These are phyloP conservation scores for Venturia pyrina DNA, from an alignment of 2,329 filamentous ascomycete species.

Conservation along the genomic window DNA sequence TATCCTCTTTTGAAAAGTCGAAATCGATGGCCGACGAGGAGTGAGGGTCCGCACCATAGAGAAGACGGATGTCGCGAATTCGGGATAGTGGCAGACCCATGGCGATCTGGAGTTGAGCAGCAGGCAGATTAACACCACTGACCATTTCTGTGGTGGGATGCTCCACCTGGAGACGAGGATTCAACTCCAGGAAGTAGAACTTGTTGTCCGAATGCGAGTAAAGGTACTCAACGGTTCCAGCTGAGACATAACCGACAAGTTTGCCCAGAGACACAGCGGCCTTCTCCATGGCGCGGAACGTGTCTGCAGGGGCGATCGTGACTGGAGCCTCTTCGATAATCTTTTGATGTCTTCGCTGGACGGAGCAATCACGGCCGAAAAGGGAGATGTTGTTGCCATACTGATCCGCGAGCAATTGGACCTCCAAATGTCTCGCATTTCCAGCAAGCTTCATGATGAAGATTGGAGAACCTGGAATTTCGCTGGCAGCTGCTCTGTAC, in stretches of 20 bases:
- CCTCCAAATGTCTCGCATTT: slow-evolving; percentile 92
- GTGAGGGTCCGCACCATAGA: slow-evolving; percentile 92
- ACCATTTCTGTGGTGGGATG: slow-evolving; percentile 99
- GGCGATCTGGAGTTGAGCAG: slow-evolving; percentile 94
- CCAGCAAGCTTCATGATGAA: slow-evolving; percentile 99
- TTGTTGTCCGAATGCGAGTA: slow-evolving; percentile 97
- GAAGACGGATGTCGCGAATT: slow-evolving; percentile 87
- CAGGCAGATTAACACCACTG: slow-evolving; percentile 90
- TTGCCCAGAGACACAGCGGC: slow-evolving; percentile 88
- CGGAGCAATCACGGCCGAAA: slow-evolving; percentile 96
- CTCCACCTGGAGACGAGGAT: slow-evolving; percentile 98
- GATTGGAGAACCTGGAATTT: slow-evolving; percentile 97
- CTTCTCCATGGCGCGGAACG: slow-evolving; percentile 94
- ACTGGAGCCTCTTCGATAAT: slow-evolving; percentile 99
- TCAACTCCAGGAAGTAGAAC: slow-evolving; percentile 98
- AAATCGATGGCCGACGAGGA: slow-evolving; percentile 85
- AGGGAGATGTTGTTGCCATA: slow-evolving; percentile 99
- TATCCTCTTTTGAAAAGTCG: slow-evolving; percentile 81
- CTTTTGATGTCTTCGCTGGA: slow-evolving; percentile 97
- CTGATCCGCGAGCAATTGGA: slow-evolving; percentile 94
- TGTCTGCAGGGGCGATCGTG: slow-evolving; percentile 80
- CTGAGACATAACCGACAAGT: slow-evolving; percentile 95
- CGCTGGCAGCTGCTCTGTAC: slow-evolving; percentile 92
- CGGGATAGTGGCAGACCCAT: slow-evolving; percentile 97
- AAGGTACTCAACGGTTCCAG: slow-evolving; percentile 96